Base-by-base conservation (phyloP, 2,329 filamentous ascomycete genomes). In the Penicillium concentricum region DNA sequence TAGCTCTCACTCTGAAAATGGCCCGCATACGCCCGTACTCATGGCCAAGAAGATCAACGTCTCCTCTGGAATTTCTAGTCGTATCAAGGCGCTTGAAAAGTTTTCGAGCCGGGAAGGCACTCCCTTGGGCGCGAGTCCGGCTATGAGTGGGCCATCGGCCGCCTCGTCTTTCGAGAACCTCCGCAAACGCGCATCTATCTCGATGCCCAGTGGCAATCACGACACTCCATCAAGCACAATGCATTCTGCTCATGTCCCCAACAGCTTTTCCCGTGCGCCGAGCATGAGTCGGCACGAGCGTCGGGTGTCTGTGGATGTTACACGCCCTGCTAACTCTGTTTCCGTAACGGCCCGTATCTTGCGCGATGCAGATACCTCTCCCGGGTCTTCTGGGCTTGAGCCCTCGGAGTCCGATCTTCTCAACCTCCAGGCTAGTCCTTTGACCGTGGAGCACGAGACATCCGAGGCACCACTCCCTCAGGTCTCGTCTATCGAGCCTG, bases 11-110 rank as follows among this genome's bases (percentile, higher is more conserved):
- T 56, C 63, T 16, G 72, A 73, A 15, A 64, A 65, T 34, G 62
- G 62, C n/a, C 68, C 74, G 16, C 58, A 69, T 28, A 69, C 69
- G 37, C 73, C 75, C n/a, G 74, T 82, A 15, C 69, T 88, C 48
- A 78, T 82, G 45, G 79, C 84, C 4, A 91, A 90, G 71, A 95
- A 92, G 72, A 82, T 87, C 62, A 94, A 90, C 67, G 84, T 97
- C 24, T 92, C 91, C 8, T 92, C 90, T 9, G 92, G 91, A 64
- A 97, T 99, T 59, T 95, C 93, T 3, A 91, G 93, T 72, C 88
- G 94, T 41, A 97, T 97, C 72, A 95, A 96, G 74, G 92, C 92
- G 7, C 80, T 99, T 51, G 90, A 96, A 70, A 92, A 91, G 73
- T 82, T 94, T 54, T 81, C 81, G 4, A 79, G 63, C 82, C 87